phyloP scores from a whole-genome alignment of 495 filamentous ascomycete species.

The Massariosphaeria phaeospora region DNA sequence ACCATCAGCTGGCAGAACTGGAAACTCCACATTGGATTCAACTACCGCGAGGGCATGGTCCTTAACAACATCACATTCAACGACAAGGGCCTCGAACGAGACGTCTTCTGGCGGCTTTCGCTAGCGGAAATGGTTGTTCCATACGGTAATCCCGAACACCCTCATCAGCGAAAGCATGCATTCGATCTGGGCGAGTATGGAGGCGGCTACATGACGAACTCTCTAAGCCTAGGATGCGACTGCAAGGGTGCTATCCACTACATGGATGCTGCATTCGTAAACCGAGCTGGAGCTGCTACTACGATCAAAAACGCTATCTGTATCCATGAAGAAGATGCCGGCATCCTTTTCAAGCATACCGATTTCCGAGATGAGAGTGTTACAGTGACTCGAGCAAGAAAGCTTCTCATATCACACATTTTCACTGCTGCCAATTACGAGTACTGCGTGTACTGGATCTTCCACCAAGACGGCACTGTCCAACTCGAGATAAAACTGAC shows the following conservation, averaged over 20 bases:
- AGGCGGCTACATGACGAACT: constrained; percentile 94
- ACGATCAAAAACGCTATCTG: constrained; percentile 95
- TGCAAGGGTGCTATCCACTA: constrained; percentile 96
- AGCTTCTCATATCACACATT: constrained; percentile 84
- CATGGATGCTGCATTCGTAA: constrained; percentile 78
- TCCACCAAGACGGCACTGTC: constrained; percentile 90
- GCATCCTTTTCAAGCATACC: constrained; percentile 92
- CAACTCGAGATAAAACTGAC: constrained; percentile 94
- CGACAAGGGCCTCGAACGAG: constrained; percentile 74
- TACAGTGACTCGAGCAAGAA: constrained; percentile 81
- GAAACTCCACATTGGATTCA: constrained; percentile 92
- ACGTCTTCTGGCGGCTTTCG: constrained; percentile 86
- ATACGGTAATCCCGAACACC: constrained; percentile 88
- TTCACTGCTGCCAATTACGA: constrained; percentile 98
- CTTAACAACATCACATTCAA: constrained; percentile 89
- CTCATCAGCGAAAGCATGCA: constrained; percentile 90
- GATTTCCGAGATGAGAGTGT: constrained; percentile 89
- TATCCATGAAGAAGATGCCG: constrained; percentile 92
- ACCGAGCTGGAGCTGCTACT: constrained; percentile 66
- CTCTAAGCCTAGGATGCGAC: constrained; percentile 81
- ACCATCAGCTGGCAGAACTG: constrained; percentile 92
- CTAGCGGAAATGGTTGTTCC: constrained; percentile 96
- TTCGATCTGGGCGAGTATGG: constrained; percentile 95
- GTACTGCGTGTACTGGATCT: constrained; percentile 90
- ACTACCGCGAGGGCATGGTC: constrained; percentile 90